These are phyloP conservation scores for Candida oleophila DNA, from an alignment of 805 yeast genomes.

Conservation along the genomic window DNA sequence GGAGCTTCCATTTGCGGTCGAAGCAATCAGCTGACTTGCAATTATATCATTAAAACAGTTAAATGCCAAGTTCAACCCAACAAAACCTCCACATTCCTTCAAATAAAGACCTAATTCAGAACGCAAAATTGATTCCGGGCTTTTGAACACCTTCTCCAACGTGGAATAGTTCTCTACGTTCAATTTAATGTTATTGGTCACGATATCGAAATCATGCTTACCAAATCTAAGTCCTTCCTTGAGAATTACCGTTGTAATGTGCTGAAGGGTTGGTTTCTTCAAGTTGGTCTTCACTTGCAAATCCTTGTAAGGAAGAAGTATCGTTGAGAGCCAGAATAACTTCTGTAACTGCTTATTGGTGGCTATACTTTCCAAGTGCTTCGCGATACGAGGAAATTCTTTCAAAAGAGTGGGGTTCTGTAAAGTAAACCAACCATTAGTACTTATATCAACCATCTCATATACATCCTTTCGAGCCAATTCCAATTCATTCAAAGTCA, in stretches of 20 bases:
- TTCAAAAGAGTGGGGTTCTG: neutral
- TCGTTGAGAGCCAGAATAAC: slow-evolving; percentile 47
- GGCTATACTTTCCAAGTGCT: neutral
- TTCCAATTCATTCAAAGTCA: slow-evolving; percentile 15
- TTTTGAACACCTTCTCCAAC: slow-evolving; percentile 15
- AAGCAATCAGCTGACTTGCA: slow-evolving; percentile 7
- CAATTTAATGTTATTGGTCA: slow-evolving; percentile 41
- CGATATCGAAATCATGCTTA: slow-evolving; percentile 50
- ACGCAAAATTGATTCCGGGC: slow-evolving; percentile 31
- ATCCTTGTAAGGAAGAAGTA: slow-evolving; percentile 51
- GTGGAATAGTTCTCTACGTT: slow-evolving; percentile 20
- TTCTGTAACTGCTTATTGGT: slow-evolving; percentile 15
- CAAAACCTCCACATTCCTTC: slow-evolving; percentile 51
- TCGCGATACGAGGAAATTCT: neutral
- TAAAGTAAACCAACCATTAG: slow-evolving; percentile 5
- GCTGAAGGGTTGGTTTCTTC: slow-evolving; percentile 31
- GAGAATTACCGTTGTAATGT: slow-evolving; percentile 51
- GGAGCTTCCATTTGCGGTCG: neutral
- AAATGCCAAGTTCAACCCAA: slow-evolving; percentile 44
- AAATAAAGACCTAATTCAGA: slow-evolving; percentile 62
- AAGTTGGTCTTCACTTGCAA: slow-evolving; percentile 33
- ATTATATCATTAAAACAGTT: slow-evolving; percentile 32
- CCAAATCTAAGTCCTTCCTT: slow-evolving; percentile 73
- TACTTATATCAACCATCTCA: slow-evolving; percentile 19
- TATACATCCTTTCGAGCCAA: slow-evolving; percentile 11